phyloP scores from a whole-genome alignment of 306 rosid genomes.

The Vigna mungo region DNA sequence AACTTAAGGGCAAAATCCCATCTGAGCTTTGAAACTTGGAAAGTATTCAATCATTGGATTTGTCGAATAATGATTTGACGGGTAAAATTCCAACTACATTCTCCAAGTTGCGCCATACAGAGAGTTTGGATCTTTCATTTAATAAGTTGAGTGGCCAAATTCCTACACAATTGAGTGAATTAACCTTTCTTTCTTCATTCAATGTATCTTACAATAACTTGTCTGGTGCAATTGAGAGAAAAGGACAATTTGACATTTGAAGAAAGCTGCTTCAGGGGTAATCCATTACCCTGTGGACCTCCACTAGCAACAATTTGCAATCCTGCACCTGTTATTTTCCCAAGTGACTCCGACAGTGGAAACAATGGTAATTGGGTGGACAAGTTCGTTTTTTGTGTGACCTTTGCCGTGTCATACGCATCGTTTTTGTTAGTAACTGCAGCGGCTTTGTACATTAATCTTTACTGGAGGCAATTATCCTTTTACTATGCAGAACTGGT shows the following conservation, averaged over 20 bases:
- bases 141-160: neutral
- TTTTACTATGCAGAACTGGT: neutral
- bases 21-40: slow-evolving; percentile 30
- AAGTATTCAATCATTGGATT: neutral
- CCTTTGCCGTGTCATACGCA: slow-evolving; percentile 3
- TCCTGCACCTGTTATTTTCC: neutral
- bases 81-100: neutral
- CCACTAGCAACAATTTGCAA: neutral
- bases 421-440: neutral
- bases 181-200: slow-evolving; percentile 3
- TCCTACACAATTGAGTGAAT: neutral
- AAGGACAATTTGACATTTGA: slow-evolving; percentile 30
- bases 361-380: neutral
- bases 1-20: slow-evolving; percentile 13
- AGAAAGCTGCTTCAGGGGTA: slow-evolving; percentile 31
- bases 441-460: neutral
- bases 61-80: neutral
- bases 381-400: neutral
- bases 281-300: slow-evolving; percentile 39
- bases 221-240: neutral
- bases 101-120: neutral
- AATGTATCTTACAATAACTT: neutral
- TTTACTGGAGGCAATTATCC: slow-evolving; percentile 17
- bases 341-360: neutral
- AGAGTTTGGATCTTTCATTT: slow-evolving; percentile 22